These are phyloP conservation scores for Leccinum subtestaceum DNA, from an alignment of 768 basidiomycete species.

Conservation along the genomic window DNA sequence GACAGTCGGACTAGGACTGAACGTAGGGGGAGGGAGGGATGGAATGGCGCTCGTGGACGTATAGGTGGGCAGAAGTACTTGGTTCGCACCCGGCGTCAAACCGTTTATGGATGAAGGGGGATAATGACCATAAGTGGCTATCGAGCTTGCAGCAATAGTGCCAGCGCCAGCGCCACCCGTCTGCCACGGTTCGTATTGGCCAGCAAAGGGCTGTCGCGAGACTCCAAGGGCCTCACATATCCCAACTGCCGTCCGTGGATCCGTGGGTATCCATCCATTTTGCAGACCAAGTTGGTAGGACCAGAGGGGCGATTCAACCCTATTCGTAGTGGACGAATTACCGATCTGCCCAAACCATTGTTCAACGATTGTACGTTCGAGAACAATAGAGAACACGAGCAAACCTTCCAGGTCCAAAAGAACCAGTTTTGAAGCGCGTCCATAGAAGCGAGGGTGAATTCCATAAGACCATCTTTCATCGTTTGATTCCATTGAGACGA, in stretches of 20 bases:
- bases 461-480: slow-evolving; percentile 49
- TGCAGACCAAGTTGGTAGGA: slow-evolving; percentile 67
- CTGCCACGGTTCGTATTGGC: slow-evolving; percentile 59
- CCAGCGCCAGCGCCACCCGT: slow-evolving; percentile 62
- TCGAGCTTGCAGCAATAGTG: slow-evolving; percentile 42
- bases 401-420: slow-evolving; percentile 79
- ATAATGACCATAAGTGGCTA: slow-evolving; percentile 46
- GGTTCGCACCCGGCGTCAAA: slow-evolving; percentile 37
- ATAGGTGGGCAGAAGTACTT: slow-evolving; percentile 54
- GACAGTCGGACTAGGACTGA: slow-evolving; percentile 44
- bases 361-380: not conserved
- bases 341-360: slow-evolving; percentile 44
- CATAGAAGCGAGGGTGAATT: slow-evolving; percentile 57
- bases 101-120: slow-evolving; percentile 52
- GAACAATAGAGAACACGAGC: not conserved
- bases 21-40: slow-evolving; percentile 55
- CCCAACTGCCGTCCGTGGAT: slow-evolving; percentile 68
- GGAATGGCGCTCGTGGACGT: slow-evolving; percentile 57
- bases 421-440: slow-evolving; percentile 67
- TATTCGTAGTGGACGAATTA: slow-evolving; percentile 48
- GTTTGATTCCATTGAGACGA: slow-evolving; percentile 51
- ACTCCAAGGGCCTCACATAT: slow-evolving; percentile 57
- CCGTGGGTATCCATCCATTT: slow-evolving; percentile 74
- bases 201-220: slow-evolving; percentile 43
- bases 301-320: slow-evolving; percentile 59